Evolutionary conservation across 306 rosid species (phyloP).

Genomic region (Lablab purpureus): DNA sequence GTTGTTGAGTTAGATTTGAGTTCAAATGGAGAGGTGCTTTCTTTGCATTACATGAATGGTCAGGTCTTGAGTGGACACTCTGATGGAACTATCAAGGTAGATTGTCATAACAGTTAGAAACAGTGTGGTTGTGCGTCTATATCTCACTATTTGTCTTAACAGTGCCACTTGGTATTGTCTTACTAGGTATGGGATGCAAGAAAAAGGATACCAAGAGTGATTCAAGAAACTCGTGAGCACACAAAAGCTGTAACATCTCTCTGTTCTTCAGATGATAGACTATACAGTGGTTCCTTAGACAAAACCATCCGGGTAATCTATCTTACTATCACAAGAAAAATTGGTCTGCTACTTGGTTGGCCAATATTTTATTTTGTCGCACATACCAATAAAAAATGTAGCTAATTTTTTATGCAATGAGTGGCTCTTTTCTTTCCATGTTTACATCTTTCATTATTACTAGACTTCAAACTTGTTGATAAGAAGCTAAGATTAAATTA

Average conservation of each 20-base stretch:
- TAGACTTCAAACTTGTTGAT: slow-evolving; percentile 19
- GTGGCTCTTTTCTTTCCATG: background rate
- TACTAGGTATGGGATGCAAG: slow-evolving; percentile 89
- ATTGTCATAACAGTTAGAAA: slow-evolving; percentile 35
- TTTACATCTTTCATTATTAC: slow-evolving; percentile 16
- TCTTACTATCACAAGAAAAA: slow-evolving; percentile 31
- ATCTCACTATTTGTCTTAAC: slow-evolving; percentile 28
- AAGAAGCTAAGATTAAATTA: slow-evolving; percentile 25
- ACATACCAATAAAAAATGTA: slow-evolving; percentile 1
- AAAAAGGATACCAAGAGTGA: slow-evolving; percentile 65
- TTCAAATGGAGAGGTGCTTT: slow-evolving; percentile 79
- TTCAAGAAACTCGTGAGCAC: slow-evolving; percentile 87
- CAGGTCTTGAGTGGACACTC: slow-evolving; percentile 86
- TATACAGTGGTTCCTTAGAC: slow-evolving; percentile 89
- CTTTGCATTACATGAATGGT: slow-evolving; percentile 74
- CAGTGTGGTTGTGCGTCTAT: background rate
- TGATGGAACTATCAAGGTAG: slow-evolving; percentile 94
- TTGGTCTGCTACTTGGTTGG: slow-evolving; percentile 16
- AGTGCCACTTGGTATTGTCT: slow-evolving; percentile 29
- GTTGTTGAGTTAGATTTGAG: slow-evolving; percentile 71
- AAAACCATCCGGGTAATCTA: slow-evolving; percentile 84
- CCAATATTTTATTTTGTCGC: slow-evolving; percentile 15
- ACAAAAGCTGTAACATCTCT: slow-evolving; percentile 87
- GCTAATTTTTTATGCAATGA: slow-evolving; percentile 25
- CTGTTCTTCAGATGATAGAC: slow-evolving; percentile 61